These are phyloP conservation scores for Xylaria sp. DNA, from an alignment of 2,329 filamentous ascomycete genomes.

Conservation along the genomic window DNA sequence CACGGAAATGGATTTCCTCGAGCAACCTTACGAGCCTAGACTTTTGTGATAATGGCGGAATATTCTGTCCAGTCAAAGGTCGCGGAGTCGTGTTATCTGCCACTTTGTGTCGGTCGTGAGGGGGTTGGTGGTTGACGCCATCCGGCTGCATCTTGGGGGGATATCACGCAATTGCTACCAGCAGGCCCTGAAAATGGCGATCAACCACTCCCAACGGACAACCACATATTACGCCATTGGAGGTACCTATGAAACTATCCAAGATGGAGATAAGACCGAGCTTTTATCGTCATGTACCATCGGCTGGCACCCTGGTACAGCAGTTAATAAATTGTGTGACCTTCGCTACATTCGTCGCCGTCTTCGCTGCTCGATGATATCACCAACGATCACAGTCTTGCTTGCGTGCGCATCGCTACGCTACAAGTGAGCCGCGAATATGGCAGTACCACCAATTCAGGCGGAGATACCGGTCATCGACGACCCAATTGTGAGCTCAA, in stretches of 20 bases:
- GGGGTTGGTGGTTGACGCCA: constrained; percentile 39
- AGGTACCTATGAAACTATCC: constrained; percentile 33
- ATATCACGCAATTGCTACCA: constrained; percentile 40
- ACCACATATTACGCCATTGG: constrained; percentile 39
- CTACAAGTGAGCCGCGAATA: constrained; percentile 25
- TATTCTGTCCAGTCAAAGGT: constrained; percentile 13
- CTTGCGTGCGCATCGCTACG: constrained; percentile 12
- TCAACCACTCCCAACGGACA: constrained; percentile 29
- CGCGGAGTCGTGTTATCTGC: constrained; percentile 10
- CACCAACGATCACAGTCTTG: background rate
- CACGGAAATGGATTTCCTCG: background rate
- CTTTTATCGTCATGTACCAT: constrained; percentile 17
- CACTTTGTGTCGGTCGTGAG: constrained; percentile 22
- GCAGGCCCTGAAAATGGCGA: constrained; percentile 13
- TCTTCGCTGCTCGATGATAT: constrained; percentile 17
- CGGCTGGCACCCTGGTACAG: constrained; percentile 3
- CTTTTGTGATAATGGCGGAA: background rate
- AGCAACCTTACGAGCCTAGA: constrained; percentile 15
- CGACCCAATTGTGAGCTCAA: constrained; percentile 19
- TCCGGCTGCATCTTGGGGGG: constrained; percentile 31
- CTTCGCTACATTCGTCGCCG: background rate
- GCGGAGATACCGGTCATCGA: constrained; percentile 21
- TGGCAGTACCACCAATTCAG: constrained; percentile 32
- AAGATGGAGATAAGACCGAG: constrained; percentile 22
- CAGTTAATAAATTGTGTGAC: constrained; percentile 26